Evolutionary conservation across 345 rosid genomes (phyloP).

Genomic region (Microthlaspi erraticum): DNA sequence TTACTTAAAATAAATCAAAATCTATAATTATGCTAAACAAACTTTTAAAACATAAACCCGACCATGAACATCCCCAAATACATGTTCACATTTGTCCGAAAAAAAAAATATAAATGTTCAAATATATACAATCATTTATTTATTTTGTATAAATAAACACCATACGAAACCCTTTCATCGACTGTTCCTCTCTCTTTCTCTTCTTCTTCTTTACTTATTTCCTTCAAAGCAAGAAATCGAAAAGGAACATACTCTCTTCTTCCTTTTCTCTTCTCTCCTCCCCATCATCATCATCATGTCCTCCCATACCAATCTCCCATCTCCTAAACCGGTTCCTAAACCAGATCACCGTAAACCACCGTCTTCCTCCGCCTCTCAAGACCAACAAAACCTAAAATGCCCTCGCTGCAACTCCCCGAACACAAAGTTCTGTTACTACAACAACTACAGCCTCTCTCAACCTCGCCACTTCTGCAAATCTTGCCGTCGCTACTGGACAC

Average conservation of each 20-base stretch:
- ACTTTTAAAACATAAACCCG: neutral
- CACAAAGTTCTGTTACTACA: slow-evolving; percentile 94
- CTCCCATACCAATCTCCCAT: slow-evolving; percentile 41
- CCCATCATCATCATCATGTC: slow-evolving; percentile 42
- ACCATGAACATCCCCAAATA: slow-evolving; percentile 2
- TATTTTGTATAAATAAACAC: slow-evolving; percentile 28
- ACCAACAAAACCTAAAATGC: slow-evolving; percentile 59
- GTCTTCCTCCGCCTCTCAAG: slow-evolving; percentile 43
- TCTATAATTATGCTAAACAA: neutral
- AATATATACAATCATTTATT: neutral
- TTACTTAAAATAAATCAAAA: neutral
- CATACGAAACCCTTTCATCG: slow-evolving; percentile 37
- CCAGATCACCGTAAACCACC: slow-evolving; percentile 47
- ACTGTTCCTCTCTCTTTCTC: slow-evolving; percentile 35
- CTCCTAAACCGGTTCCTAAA: slow-evolving; percentile 36
- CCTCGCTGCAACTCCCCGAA: slow-evolving; percentile 88
- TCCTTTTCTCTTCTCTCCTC: neutral
- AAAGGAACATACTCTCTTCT: slow-evolving; percentile 21
- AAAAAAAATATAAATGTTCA: neutral
- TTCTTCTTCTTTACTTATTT: slow-evolving; percentile 26
- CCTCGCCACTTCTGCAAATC: slow-evolving; percentile 92
- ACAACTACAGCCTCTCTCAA: slow-evolving; percentile 87
- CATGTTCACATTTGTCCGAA: neutral
- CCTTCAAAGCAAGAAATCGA: slow-evolving; percentile 35
- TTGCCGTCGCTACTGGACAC: slow-evolving; percentile 88